Conservation (phyloP, 768 basidiomycete species). For the Melanogaster broomeanus region DNA sequence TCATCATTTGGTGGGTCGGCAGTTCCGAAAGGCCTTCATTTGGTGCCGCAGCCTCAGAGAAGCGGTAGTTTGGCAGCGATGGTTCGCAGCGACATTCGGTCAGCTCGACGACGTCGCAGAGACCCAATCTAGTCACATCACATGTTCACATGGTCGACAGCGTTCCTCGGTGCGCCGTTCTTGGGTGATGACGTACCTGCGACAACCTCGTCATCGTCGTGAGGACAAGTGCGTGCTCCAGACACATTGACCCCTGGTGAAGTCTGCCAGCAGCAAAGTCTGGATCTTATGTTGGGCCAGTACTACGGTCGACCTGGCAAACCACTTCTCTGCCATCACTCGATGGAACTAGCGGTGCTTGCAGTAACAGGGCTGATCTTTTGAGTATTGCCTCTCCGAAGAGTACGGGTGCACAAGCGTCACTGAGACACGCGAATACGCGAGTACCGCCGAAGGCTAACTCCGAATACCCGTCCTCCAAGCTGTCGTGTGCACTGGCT, state of each 20-base stretch:
- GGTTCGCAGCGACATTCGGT: conserved; percentile 1
- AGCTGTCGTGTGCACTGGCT: conserved; percentile 6
- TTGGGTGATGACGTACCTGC: conserved; percentile 18
- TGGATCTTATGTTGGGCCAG: conserved; percentile 2
- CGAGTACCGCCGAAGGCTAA: conserved; percentile 4
- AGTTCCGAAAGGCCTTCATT: conserved; percentile 22
- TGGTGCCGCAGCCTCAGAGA: no score
- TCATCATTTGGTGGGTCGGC: conserved; percentile 9
- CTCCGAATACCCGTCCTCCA: conserved; percentile 7
- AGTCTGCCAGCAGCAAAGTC: conserved; percentile 14
- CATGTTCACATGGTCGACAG: background rate
- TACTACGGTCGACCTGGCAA: conserved; percentile 6
- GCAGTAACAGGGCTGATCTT: conserved; percentile 10
- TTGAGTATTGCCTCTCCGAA: conserved; percentile 21
- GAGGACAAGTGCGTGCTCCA: conserved; percentile 1
- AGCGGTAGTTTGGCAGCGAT: no score
- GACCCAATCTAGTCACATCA: background rate
- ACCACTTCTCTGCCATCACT: conserved; percentile 9
- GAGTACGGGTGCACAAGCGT: conserved; percentile 3
- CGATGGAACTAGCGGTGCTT: background rate
- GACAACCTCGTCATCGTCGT: conserved; percentile 3
- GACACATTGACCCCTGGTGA: conserved; percentile 10
- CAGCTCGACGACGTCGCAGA: background rate
- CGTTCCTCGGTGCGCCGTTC: conserved; percentile 4
- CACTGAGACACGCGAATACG: conserved; percentile 5